Conservation (phyloP, 352 stramenopile genomes). For the Pythium monospermum region DNA sequence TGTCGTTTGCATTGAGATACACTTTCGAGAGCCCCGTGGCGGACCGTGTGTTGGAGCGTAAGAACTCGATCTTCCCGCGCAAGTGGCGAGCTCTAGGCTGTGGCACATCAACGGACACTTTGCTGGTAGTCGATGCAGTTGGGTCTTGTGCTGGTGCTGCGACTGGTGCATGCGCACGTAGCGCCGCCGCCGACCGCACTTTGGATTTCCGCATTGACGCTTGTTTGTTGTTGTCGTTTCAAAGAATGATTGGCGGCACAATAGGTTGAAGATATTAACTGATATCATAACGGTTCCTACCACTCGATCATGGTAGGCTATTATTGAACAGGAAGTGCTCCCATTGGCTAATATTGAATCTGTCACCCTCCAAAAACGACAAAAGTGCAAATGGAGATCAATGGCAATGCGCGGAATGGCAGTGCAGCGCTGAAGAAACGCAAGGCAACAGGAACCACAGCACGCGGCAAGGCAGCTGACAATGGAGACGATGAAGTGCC, state of each 20-base stretch:
- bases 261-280: conserved; percentile 18
- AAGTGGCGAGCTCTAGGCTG: conserved; percentile 10
- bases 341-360: conserved; percentile 12
- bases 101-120: not conserved
- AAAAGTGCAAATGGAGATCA: conserved; percentile 13
- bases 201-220: conserved; percentile 20
- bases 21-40: conserved; percentile 58
- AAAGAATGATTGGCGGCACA: conserved; percentile 14
- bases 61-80: conserved; percentile 36
- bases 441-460: conserved; percentile 3
- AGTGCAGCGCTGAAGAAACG: conserved; percentile 13
- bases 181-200: conserved; percentile 18
- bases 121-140: not conserved
- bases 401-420: conserved; percentile 4
- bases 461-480: not conserved
- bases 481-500: conserved; percentile 1
- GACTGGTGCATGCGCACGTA: conserved; percentile 18
- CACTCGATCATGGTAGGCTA: conserved; percentile 1
- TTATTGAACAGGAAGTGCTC: not conserved
- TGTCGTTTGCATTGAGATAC: conserved; percentile 58
- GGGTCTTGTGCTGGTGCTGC: not conserved
- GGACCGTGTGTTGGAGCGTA: conserved; percentile 50
- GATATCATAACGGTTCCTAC: conserved; percentile 7
- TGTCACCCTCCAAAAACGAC: conserved; percentile 1
- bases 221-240: not conserved